Evolutionary conservation across 768 basidiomycete genomes (phyloP), one percentile per base, ranked within the genome.

Genomic region (Leccinum disarticulatum): DNA sequence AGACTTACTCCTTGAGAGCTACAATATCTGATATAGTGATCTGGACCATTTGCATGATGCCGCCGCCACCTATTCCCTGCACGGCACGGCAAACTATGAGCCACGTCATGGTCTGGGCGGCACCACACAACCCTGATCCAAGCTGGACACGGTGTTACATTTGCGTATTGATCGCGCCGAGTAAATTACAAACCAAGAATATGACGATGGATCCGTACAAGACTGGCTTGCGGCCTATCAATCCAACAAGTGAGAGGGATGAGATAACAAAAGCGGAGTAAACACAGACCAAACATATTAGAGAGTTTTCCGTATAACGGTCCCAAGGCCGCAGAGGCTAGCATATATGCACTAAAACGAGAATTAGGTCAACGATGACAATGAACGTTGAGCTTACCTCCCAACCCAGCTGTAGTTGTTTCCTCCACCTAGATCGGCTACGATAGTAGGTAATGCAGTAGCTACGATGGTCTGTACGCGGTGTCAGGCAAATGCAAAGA

Each of bases 381-480:
- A 13, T 13, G 15, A 35, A 13, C 8, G 15, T 31, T 15, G 35
- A 46, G 53, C 64, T 14, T 54, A 78, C 78, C 73, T 80, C 47
- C 80, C 79, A 9, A 83, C 79, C 82, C 81, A 83, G 14, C 78
- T 74, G 60, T 83, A 83, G 7, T 78, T 76, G 17, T 72, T 74
- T 1, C 77, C 77, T 3, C 78, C 79, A 17, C 79, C 77, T 1
- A 83, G 68, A 41, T 79, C 72, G 3, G 70, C 70, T 7, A 79
- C 78, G 31, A 83, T 82, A 1, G 81, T 82, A 2, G 83, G 82
- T 14, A 83, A 67, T 4, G 83, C 81, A 13, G 80, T 83, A 0
- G 80, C 73, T 3, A 81, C 79, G 52, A 80, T 78, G 8, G 77
- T 79, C 78, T 80, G 22, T 7, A n/a, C 47, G 9, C 19, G 36